phyloP scores from a whole-genome alignment of 2,329 filamentous ascomycete genomes.

The Coccinonectria pachysandricola region DNA sequence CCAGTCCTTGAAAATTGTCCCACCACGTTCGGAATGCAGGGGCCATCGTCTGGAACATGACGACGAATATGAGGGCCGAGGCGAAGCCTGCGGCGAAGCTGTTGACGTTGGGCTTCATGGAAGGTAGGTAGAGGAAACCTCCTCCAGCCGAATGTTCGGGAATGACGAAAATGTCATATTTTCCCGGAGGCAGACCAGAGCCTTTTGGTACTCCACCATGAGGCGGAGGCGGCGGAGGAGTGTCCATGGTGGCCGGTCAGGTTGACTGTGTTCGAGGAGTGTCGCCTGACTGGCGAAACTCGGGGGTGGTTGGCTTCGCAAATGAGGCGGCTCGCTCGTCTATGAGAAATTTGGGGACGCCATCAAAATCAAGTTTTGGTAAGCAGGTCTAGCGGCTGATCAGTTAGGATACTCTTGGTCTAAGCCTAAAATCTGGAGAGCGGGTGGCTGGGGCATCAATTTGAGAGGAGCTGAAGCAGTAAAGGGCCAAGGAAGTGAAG shows the following conservation, averaged over 20 bases:
- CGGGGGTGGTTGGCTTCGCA: slow-evolving; percentile 6
- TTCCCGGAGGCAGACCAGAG: slow-evolving; percentile 67
- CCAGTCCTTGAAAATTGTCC: slow-evolving; percentile 57
- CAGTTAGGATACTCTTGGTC: slow-evolving; percentile 6
- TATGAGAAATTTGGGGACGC: slow-evolving; percentile 20
- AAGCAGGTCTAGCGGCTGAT: slow-evolving; percentile 8
- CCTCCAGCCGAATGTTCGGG: slow-evolving; percentile 81
- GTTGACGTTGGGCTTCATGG: slow-evolving; percentile 73
- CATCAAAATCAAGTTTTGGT: slow-evolving; percentile 17
- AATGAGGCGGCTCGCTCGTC: slow-evolving; percentile 13
- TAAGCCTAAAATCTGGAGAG: too few species aligned
- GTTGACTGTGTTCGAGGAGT: slow-evolving; percentile 7
- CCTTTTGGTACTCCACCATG: slow-evolving; percentile 70
- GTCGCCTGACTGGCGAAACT: slow-evolving; percentile 4
- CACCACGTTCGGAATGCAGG: slow-evolving; percentile 69
- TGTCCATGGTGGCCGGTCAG: slow-evolving; percentile 31
- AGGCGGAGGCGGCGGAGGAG: slow-evolving; percentile 73
- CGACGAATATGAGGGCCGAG: slow-evolving; percentile 61
- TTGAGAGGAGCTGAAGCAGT: too few species aligned
- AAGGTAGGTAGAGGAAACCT: slow-evolving; percentile 91
- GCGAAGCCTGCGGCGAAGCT: slow-evolving; percentile 85
- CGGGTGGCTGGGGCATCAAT: too few species aligned
- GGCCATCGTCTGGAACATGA: slow-evolving; percentile 61
- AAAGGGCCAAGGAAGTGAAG: too few species aligned
- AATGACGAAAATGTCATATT: slow-evolving; percentile 96